These are phyloP conservation scores for Ophiocordyceps unilateralis DNA, from an alignment of 2,329 filamentous ascomycete species.

Conservation along the genomic window DNA sequence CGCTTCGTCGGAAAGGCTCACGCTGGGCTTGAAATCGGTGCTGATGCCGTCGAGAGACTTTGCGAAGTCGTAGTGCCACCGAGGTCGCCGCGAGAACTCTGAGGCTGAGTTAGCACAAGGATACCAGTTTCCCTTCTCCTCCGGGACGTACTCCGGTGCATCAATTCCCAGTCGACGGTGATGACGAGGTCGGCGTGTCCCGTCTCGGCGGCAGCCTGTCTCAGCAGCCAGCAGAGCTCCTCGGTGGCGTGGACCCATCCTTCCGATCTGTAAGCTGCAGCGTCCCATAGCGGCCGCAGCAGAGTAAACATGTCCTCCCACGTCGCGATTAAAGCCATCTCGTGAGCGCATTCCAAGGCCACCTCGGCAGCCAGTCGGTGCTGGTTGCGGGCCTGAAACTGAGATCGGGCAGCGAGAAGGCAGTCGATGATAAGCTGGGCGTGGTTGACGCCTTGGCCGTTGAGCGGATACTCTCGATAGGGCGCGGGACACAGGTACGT, in stretches of 20 bases:
- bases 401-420: constrained; percentile 30
- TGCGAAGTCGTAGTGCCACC: constrained; percentile 45
- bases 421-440: constrained; percentile 34
- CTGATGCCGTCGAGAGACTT: constrained; percentile 35
- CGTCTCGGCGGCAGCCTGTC: constrained; percentile 34
- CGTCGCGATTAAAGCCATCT: constrained; percentile 29
- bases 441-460: constrained; percentile 35
- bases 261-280: constrained; percentile 36
- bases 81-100: constrained; percentile 36
- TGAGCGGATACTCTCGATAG: constrained; percentile 38
- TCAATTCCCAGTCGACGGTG: constrained; percentile 47
- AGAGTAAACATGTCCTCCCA: constrained; percentile 38
- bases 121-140: not conserved
- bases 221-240: constrained; percentile 42
- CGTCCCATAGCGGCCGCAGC: constrained; percentile 39
- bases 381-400: constrained; percentile 38
- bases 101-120: too few relatives aligned
- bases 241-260: constrained; percentile 43
- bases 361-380: constrained; percentile 36
- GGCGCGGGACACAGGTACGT: constrained; percentile 50
- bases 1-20: constrained; percentile 33
- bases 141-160: constrained; percentile 33
- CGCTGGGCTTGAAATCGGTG: constrained; percentile 24
- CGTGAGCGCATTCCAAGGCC: constrained; percentile 37
- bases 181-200: constrained; percentile 38